phyloP scores from a whole-genome alignment of 2,329 filamentous ascomycete genomes.

The Claviceps fusiformis region DNA sequence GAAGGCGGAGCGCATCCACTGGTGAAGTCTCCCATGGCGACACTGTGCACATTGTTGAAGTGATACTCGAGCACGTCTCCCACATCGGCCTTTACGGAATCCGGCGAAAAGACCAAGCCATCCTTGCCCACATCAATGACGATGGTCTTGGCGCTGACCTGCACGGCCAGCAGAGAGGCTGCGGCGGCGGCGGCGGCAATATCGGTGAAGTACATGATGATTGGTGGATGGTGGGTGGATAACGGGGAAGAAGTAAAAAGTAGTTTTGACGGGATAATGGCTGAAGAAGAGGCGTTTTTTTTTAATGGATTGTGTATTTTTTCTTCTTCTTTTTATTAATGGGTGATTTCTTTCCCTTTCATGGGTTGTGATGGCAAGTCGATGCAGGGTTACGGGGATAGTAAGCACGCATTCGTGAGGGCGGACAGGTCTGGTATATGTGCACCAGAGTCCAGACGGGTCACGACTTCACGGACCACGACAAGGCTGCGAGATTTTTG shows the following conservation, averaged over 20 bases:
- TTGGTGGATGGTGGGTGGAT: too few species aligned
- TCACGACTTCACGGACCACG: too few species aligned
- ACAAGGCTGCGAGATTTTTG: too few species aligned
- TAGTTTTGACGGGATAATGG: neutral
- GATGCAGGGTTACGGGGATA: too few species aligned
- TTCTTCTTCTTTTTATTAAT: too few species aligned
- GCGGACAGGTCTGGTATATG: too few species aligned
- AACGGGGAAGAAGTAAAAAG: neutral
- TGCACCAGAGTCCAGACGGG: too few species aligned
- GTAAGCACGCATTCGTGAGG: too few species aligned
- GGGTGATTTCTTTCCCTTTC: too few species aligned
- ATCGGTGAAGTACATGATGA: constrained; percentile 8
- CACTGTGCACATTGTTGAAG: constrained; percentile 33
- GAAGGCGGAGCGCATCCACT: constrained; percentile 30
- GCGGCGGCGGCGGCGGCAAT: constrained; percentile 5
- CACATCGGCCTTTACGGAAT: constrained; percentile 21
- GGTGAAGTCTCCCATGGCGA: constrained; percentile 31
- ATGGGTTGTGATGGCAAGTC: too few species aligned
- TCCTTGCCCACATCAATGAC: constrained; percentile 29
- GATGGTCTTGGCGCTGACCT: constrained; percentile 14
- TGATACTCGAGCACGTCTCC: constrained; percentile 38
- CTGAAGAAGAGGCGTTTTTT: too few species aligned
- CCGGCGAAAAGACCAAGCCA: constrained; percentile 24
- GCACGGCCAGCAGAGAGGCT: constrained; percentile 8
- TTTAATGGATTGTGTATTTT: too few species aligned